Evolutionary conservation across 805 yeast species (phyloP).

Genomic region (Wickerhamiella galacta): DNA sequence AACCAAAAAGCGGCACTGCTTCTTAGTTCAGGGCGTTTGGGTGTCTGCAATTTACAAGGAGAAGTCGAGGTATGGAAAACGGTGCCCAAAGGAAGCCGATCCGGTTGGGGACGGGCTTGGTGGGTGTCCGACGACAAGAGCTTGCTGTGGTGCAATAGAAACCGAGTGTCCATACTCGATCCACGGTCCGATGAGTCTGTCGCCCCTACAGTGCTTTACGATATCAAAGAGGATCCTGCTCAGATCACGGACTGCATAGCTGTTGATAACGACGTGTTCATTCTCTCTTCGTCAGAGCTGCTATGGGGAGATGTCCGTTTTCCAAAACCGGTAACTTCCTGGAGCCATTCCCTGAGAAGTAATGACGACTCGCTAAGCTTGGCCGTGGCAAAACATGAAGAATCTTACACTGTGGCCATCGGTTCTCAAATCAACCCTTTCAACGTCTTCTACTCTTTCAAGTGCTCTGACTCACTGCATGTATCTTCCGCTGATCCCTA

Average conservation of each 20-base stretch:
- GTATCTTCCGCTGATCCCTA: constrained; percentile 18
- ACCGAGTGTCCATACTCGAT: constrained; percentile 6
- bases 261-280: constrained; percentile 26
- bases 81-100: constrained; percentile 2
- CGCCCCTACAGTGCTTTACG: too few species aligned
- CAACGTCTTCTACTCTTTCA: constrained; percentile 24
- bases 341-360: constrained; percentile 53
- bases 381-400: constrained; percentile 16
- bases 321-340: constrained; percentile 38
- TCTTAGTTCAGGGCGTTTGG: not conserved
- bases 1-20: constrained; percentile 1
- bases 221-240: not conserved
- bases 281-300: constrained; percentile 53
- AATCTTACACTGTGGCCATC: constrained; percentile 14
- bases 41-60: not conserved
- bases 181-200: too few species aligned
- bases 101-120: constrained; percentile 10
- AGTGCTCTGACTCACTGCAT: constrained; percentile 22
- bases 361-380: constrained; percentile 38
- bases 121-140: constrained; percentile 2
- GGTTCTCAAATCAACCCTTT: constrained; percentile 23
- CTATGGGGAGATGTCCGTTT: constrained; percentile 29
- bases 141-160: constrained; percentile 12
- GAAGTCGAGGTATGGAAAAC: not conserved
- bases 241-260: not conserved